These are phyloP conservation scores for Lentinus brumalis DNA, from an alignment of 768 basidiomycete genomes.

Conservation along the genomic window DNA sequence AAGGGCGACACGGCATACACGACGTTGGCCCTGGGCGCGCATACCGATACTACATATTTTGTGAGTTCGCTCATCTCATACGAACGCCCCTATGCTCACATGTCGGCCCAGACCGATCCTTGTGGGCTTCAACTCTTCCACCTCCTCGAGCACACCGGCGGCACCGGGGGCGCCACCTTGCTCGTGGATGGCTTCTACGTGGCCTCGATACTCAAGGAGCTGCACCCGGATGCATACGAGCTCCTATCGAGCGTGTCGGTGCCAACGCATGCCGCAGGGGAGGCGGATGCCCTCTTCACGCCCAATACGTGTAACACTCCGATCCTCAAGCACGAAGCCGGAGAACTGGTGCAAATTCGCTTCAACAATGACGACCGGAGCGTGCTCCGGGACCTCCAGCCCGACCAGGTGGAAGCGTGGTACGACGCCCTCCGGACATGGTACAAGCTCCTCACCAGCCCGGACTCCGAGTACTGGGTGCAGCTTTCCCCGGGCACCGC, in stretches of 20 bases:
- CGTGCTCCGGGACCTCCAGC: constrained; percentile 62
- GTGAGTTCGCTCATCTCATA: constrained; percentile 39
- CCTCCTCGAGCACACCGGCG: constrained; percentile 79
- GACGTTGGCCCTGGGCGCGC: constrained; percentile 81
- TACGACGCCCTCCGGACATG: constrained; percentile 82
- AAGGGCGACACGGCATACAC: constrained; percentile 97
- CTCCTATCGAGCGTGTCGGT: constrained; percentile 69
- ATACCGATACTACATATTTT: constrained; percentile 79
- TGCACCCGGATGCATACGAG: constrained; percentile 70
- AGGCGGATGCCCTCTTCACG: constrained; percentile 54
- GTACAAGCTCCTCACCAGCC: constrained; percentile 71
- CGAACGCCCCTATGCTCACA: not conserved
- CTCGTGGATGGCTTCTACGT: constrained; percentile 96
- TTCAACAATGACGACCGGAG: constrained; percentile 98
- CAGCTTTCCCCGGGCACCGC: constrained; percentile 87
- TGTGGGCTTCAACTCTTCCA: constrained; percentile 97
- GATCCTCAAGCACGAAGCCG: constrained; percentile 70
- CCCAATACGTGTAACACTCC: constrained; percentile 58
- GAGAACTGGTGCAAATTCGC: constrained; percentile 72
- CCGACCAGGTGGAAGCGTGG: constrained; percentile 75
- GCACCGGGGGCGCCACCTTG: constrained; percentile 84
- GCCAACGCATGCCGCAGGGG: constrained; percentile 89
- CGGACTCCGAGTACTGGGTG: constrained; percentile 91
- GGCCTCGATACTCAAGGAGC: constrained; percentile 73
- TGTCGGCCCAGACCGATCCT: constrained; percentile 74